These are phyloP conservation scores for Biscutella laevigata DNA, from an alignment of 441 rosid genomes.

Conservation along the genomic window DNA sequence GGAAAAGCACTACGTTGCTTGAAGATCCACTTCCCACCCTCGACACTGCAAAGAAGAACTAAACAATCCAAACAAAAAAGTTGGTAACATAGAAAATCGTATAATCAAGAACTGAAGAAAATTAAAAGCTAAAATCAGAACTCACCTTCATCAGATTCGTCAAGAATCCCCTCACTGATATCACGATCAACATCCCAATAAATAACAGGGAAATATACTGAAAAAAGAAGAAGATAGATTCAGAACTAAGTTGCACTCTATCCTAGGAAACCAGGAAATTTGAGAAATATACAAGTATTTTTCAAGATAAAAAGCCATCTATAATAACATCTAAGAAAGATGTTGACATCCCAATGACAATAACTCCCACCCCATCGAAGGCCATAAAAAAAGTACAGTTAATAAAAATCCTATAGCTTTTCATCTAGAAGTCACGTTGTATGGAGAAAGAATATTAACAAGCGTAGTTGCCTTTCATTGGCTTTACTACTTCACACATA, in stretches of 20 bases:
- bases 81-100: neutral
- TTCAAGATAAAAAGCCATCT: neutral
- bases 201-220: conserved; percentile 94
- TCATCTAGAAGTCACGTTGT: neutral
- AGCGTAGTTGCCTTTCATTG: conserved; percentile 1
- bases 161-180: conserved; percentile 94
- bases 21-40: conserved; percentile 99
- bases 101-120: neutral
- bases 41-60: conserved; percentile 99
- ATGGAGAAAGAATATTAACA: neutral
- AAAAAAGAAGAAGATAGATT: conserved; percentile 19
- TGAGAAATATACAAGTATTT: neutral
- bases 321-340: neutral
- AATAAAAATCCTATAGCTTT: neutral
- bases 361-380: neutral
- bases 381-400: neutral
- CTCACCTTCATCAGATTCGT: conserved; percentile 95
- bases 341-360: neutral
- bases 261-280: neutral
- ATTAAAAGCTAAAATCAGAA: neutral
- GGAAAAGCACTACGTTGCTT: conserved; percentile 93
- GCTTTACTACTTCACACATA: neutral
- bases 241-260: neutral
- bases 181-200: conserved; percentile 87
- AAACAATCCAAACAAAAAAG: conserved; percentile 14